phyloP scores from a whole-genome alignment of 257 asterid genomes.

The Cinchona pubescens region DNA sequence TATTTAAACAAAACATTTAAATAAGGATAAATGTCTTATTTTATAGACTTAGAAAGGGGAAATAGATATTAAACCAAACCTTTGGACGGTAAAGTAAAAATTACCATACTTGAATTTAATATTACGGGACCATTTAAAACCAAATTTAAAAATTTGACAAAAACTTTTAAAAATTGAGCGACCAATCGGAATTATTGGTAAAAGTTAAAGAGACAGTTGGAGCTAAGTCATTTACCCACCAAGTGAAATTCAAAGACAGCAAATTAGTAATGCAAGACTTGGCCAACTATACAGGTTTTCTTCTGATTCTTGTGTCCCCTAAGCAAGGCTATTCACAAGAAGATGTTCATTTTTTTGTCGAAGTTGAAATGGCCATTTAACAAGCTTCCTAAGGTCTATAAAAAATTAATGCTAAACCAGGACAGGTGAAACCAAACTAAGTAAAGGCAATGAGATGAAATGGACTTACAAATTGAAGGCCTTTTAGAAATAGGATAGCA shows the following conservation, averaged over 20 bases:
- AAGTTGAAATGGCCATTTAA: neutral
- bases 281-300: neutral
- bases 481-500: neutral
- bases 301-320: neutral
- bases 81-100: too few species aligned
- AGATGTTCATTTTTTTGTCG: neutral
- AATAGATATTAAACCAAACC: too few species aligned
- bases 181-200: too few species aligned
- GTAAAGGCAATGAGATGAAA: neutral
- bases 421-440: neutral
- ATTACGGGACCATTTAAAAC: too few species aligned
- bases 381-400: neutral
- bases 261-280: neutral
- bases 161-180: too few species aligned
- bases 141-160: too few species aligned
- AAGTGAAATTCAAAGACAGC: neutral
- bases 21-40: too few species aligned
- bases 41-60: too few species aligned
- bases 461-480: neutral
- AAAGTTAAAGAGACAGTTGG: too few species aligned
- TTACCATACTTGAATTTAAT: too few species aligned
- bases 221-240: too few species aligned
- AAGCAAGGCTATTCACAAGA: neutral
- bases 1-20: too few species aligned
- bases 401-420: neutral